These are phyloP conservation scores for Serpula lacrymans DNA, from an alignment of 768 basidiomycete species.

Conservation along the genomic window DNA sequence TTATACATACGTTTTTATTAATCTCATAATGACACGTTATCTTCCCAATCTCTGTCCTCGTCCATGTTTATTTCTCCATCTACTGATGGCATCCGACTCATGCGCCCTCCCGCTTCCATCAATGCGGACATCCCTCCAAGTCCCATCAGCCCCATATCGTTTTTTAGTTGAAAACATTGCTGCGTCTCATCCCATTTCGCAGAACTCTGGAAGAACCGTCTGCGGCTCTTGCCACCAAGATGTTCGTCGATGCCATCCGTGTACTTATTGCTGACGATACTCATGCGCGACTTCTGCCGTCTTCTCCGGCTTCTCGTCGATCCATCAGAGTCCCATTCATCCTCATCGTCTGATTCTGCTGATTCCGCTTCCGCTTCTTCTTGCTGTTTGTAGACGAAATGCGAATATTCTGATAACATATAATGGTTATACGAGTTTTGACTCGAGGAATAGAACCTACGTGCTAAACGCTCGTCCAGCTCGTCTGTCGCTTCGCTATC, in stretches of 20 bases:
- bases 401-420: constrained; percentile 51
- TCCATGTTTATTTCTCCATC: constrained; percentile 12
- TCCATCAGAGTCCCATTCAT: constrained; percentile 45
- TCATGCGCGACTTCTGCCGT: constrained; percentile 58
- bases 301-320: constrained; percentile 39
- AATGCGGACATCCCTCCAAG: constrained; percentile 16
- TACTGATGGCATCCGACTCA: too few species aligned
- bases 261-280: constrained; percentile 59
- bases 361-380: constrained; percentile 45
- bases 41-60: constrained; percentile 32
- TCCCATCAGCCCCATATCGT: too few species aligned
- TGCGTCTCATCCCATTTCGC: constrained; percentile 33
- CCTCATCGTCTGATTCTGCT: constrained; percentile 46
- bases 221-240: constrained; percentile 31
- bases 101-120: constrained; percentile 22
- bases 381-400: constrained; percentile 61
- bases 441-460: constrained; percentile 39
- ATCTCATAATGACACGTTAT: constrained; percentile 21
- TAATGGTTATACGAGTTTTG: not conserved
- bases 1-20: too few species aligned
- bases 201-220: constrained; percentile 59
- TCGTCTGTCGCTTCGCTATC: constrained; percentile 44
- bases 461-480: constrained; percentile 66
- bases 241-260: constrained; percentile 43
- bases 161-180: too few species aligned